Percentiles rank a stretch among this genome's conserved stretches.
Conservation (phyloP, 768 basidiomycete genomes). For the Pilatotrama ljubarskyi region DNA sequence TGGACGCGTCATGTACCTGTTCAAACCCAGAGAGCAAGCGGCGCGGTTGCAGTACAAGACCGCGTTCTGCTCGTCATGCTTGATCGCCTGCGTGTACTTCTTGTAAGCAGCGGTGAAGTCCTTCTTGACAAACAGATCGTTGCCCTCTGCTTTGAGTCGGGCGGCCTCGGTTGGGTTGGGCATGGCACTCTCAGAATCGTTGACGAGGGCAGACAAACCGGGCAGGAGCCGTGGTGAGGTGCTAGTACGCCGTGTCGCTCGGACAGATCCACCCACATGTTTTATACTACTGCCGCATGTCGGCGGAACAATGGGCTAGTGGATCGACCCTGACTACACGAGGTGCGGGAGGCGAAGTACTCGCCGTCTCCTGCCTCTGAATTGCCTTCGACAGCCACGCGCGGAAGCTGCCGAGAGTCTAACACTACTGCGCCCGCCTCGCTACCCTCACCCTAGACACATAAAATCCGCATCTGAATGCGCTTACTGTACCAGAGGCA, state of each 20-base stretch:
- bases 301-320: not conserved
- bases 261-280: not conserved
- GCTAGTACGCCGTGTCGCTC: no score
- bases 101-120: slow-evolving; percentile 37
- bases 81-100: slow-evolving; percentile 46
- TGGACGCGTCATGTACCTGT: slow-evolving; percentile 29
- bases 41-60: slow-evolving; percentile 48
- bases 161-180: not conserved
- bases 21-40: slow-evolving; percentile 39
- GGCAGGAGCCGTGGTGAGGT: not conserved
- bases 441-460: no score
- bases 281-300: not conserved
- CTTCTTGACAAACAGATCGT: slow-evolving; percentile 37
- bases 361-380: not conserved
- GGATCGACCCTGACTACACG: not conserved
- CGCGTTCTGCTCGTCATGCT: slow-evolving; percentile 39
- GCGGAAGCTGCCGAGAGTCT: no score
- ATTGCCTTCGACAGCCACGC: no score
- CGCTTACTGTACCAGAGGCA: no score
- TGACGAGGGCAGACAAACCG: not conserved
- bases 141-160: slow-evolving; percentile 44
- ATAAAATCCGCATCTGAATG: no score
- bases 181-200: not conserved
- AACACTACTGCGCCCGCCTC: no score
- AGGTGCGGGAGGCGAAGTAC: not conserved